Conservation (phyloP, 2,329 filamentous ascomycete genomes). For the Gaeumannomyces tritici region DNA sequence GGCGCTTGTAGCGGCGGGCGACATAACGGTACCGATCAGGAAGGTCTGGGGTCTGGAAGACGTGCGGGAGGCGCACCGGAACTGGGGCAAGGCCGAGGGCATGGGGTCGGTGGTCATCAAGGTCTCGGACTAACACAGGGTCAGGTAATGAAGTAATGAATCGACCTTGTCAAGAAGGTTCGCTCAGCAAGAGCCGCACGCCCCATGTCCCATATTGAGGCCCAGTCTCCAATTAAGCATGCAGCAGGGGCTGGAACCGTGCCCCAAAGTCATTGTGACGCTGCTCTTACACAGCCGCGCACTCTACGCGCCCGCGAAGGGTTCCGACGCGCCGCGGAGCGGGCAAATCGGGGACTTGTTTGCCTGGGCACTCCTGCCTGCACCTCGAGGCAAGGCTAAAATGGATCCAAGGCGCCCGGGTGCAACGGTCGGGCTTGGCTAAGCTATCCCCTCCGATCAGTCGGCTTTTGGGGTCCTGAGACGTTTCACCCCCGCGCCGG, state of each 20-base stretch:
- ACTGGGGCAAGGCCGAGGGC: conserved; percentile 23
- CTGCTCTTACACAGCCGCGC: no score
- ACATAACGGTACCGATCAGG: conserved; percentile 26
- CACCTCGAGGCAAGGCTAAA: no score
- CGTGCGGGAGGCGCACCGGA: conserved; percentile 24
- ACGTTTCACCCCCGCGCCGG: not conserved
- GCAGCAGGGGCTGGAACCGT: no score
- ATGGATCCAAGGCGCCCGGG: no score
- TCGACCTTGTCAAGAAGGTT: no score
- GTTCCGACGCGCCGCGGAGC: not conserved
- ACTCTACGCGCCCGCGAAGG: no score
- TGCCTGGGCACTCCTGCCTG: no score
- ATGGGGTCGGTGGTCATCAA: conserved; percentile 25
- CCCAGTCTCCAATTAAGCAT: no score
- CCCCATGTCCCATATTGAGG: no score
- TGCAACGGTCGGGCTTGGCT: not conserved
- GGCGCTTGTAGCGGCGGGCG: conserved; percentile 18
- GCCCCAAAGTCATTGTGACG: no score
- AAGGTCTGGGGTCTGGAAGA: conserved; percentile 29
- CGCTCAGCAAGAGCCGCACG: no score
- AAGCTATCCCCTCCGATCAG: not conserved
- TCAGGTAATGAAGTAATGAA: not conserved
- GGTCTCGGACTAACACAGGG: not conserved
- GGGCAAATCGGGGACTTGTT: not conserved
- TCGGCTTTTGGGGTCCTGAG: not conserved